A percentile compares a stretch with the other conserved stretches of the same genome.
Evolutionary conservation across 2,329 filamentous ascomycete genomes (phyloP).

Genomic region (Penicillium occitanis): DNA sequence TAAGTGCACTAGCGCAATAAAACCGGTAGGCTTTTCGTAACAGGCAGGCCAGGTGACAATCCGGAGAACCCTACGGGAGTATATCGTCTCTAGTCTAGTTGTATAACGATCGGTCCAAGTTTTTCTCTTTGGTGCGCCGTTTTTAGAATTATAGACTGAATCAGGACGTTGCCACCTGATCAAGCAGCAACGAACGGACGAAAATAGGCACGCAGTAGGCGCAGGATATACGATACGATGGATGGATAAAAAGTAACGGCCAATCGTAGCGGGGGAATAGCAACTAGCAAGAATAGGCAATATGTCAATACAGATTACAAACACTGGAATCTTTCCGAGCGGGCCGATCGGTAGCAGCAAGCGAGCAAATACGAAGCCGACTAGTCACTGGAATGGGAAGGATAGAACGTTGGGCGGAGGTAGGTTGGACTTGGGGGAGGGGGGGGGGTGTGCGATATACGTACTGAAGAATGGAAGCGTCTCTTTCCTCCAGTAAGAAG

Average conservation of each 20-base stretch:
- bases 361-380: constrained; percentile 14
- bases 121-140: not conserved
- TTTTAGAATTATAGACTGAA: not conserved
- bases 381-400: constrained; percentile 9
- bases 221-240: not conserved
- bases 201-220: not conserved
- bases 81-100: not conserved
- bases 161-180: not conserved
- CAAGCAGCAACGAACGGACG: not conserved
- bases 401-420: not conserved
- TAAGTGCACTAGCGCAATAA: constrained; percentile 13
- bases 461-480: constrained; percentile 14
- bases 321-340: constrained; percentile 18
- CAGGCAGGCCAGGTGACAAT: constrained; percentile 18
- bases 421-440: not conserved
- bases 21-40: constrained; percentile 11
- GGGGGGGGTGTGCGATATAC: not conserved
- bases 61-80: constrained; percentile 10
- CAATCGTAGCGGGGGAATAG: not conserved
- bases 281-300: not conserved
- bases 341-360: constrained; percentile 20
- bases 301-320: constrained; percentile 11
- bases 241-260: not conserved
- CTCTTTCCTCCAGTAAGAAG: constrained; percentile 11
- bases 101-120: not conserved